Conservation (phyloP, 2,329 filamentous ascomycete species). For the Teratosphaeriaceae sp. region DNA sequence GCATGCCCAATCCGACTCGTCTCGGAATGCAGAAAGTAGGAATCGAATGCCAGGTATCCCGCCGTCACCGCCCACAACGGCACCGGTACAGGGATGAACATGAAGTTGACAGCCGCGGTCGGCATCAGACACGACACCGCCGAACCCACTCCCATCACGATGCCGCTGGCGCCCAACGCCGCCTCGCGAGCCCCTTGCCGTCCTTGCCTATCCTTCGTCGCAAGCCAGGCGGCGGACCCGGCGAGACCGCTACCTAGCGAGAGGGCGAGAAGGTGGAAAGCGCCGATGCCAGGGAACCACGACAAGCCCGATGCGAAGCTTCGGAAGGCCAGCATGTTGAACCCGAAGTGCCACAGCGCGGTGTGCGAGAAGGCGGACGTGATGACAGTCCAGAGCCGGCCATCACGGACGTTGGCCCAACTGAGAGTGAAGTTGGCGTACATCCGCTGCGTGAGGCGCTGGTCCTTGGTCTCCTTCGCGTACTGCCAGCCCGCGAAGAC, state of each 20-base stretch:
- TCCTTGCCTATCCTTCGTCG: constrained; percentile 6
- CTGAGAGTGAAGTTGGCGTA: constrained; percentile 30
- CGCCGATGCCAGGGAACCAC: constrained; percentile 22
- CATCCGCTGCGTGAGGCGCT: constrained; percentile 13
- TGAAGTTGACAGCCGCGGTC: constrained; percentile 25
- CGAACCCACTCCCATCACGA: constrained; percentile 34
- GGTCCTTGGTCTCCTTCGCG: constrained; percentile 15
- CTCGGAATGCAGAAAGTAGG: constrained; percentile 30
- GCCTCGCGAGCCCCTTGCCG: background rate
- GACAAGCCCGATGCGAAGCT: constrained; percentile 31
- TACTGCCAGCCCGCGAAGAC: constrained; percentile 35
- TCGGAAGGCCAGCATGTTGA: constrained; percentile 38
- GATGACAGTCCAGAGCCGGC: constrained; percentile 33
- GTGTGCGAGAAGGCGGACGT: constrained; percentile 36
- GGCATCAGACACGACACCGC: constrained; percentile 36
- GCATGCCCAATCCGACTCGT: constrained; percentile 31
- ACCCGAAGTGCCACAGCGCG: constrained; percentile 30
- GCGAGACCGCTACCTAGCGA: constrained; percentile 20
- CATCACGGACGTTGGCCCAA: constrained; percentile 20
- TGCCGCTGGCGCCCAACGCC: constrained; percentile 35
- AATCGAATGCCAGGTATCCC: constrained; percentile 33
- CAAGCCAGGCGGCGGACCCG: constrained; percentile 18
- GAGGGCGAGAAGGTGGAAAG: constrained; percentile 16
- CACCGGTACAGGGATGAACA: constrained; percentile 32
- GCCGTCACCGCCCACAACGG: constrained; percentile 34